A percentile compares a stretch with the other conserved stretches of the same genome.
Evolutionary conservation across 495 filamentous ascomycete genomes (phyloP).

Genomic region (Physcia stellaris): DNA sequence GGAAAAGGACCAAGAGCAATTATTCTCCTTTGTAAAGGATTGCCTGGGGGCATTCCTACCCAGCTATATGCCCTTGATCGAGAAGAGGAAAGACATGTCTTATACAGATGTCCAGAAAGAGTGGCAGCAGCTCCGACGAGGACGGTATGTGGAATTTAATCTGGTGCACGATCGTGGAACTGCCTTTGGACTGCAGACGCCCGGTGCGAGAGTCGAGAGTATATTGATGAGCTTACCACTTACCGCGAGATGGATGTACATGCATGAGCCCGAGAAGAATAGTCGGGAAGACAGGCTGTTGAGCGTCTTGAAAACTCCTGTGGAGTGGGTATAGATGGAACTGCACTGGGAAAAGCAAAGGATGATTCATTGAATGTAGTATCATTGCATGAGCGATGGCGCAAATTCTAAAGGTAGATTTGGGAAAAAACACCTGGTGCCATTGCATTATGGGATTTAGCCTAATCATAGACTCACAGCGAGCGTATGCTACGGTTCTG

Average conservation of each 20-base stretch:
- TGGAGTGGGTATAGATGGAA: slow-evolving; percentile 64
- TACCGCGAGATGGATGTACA: slow-evolving; percentile 90
- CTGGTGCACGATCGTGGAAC: slow-evolving; percentile 94
- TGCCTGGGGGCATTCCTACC: slow-evolving; percentile 79
- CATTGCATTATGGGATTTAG: no score
- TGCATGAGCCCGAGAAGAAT: slow-evolving; percentile 68
- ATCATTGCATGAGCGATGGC: no score
- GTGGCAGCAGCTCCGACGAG: slow-evolving; percentile 91
- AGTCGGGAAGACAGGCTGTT: slow-evolving; percentile 64
- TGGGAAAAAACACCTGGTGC: no score
- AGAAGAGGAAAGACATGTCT: slow-evolving; percentile 78
- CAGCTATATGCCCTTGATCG: slow-evolving; percentile 79
- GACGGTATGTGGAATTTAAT: slow-evolving; percentile 97
- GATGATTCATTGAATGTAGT: no score
- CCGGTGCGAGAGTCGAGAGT: slow-evolving; percentile 82
- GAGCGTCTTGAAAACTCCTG: slow-evolving; percentile 70
- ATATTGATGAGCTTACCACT: slow-evolving; percentile 94
- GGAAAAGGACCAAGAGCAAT: slow-evolving; percentile 75
- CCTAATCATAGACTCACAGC: no score
- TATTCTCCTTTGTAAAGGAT: slow-evolving; percentile 83
- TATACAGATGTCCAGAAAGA: slow-evolving; percentile 74
- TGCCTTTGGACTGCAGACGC: slow-evolving; percentile 85
- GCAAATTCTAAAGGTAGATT: no score
- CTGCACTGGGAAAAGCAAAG: no score
- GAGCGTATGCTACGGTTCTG: no score